A percentile compares a stretch with the other conserved stretches of the same genome.
Evolutionary conservation across 2,329 filamentous ascomycete species (phyloP).

Genomic region (Aschersonia sp.): DNA sequence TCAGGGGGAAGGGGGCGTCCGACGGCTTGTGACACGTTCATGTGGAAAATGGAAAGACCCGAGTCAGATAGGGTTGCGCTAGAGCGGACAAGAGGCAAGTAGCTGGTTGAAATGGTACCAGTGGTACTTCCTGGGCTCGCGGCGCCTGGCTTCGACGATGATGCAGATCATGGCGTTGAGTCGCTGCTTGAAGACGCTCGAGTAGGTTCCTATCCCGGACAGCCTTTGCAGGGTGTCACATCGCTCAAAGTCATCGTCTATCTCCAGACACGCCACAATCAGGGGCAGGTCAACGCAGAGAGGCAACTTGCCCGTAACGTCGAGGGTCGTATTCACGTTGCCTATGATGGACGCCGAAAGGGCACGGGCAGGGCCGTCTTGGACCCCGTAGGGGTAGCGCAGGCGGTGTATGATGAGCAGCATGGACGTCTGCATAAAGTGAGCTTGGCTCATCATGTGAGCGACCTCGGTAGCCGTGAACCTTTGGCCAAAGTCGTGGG

Average conservation of each 20-base stretch:
- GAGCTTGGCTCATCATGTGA: constrained; percentile 15
- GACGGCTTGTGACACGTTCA: no score
- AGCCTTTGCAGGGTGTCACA: constrained; percentile 2
- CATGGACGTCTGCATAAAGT: constrained; percentile 9
- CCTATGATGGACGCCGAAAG: constrained; percentile 9
- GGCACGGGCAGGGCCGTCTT: neutral
- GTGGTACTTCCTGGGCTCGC: neutral
- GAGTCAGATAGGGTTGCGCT: neutral
- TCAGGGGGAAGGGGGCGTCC: no score
- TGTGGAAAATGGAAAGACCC: no score
- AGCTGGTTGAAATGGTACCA: neutral
- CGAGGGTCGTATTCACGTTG: constrained; percentile 9
- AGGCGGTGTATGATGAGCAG: constrained; percentile 12
- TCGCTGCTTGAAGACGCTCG: constrained; percentile 1
- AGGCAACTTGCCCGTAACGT: constrained; percentile 6
- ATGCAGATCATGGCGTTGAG: neutral
- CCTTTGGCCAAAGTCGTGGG: constrained; percentile 6
- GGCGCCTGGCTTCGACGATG: neutral
- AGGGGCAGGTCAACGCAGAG: constrained; percentile 10
- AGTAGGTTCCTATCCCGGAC: constrained; percentile 6
- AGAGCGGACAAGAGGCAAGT: neutral
- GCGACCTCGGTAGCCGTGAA: constrained; percentile 10
- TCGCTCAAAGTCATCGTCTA: constrained; percentile 5
- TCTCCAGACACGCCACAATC: constrained; percentile 11
- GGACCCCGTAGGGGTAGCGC: constrained; percentile 6